Conservation (phyloP, 352 stramenopile species). For the Pythium periplocum region DNA sequence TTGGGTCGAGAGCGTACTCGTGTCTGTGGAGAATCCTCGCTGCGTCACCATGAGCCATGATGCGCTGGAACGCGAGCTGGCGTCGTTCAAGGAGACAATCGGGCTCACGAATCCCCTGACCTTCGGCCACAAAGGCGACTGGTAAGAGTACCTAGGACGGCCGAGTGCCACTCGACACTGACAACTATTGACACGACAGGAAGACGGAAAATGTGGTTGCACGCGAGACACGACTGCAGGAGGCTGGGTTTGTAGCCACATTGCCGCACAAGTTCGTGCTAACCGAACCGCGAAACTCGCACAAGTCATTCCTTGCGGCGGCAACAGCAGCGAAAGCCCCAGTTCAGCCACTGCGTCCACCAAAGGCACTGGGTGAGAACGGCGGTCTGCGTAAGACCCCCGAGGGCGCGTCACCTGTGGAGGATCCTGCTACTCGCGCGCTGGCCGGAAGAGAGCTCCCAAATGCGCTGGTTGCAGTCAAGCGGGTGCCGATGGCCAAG, state of each 20-base stretch:
- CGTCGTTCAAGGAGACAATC: slow-evolving; percentile 63
- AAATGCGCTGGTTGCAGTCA: slow-evolving; percentile 6
- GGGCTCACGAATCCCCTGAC: slow-evolving; percentile 76
- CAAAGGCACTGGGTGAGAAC: slow-evolving; percentile 34
- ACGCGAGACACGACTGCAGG: slow-evolving; percentile 12
- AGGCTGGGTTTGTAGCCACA: slow-evolving; percentile 34
- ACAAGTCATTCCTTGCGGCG: slow-evolving; percentile 41
- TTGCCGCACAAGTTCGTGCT: slow-evolving; percentile 60
- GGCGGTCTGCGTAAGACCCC: slow-evolving; percentile 15
- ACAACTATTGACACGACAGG: slow-evolving; percentile 22
- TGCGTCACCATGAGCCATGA: slow-evolving; percentile 20
- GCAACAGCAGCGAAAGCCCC: slow-evolving; percentile 48
- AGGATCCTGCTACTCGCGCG: slow-evolving; percentile 5
- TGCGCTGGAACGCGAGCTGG: slow-evolving; percentile 62
- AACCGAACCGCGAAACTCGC: slow-evolving; percentile 38
- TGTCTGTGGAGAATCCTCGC: not conserved
- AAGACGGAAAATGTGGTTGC: slow-evolving; percentile 35
- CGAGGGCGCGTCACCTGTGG: slow-evolving; percentile 1
- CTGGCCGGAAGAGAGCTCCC: slow-evolving; percentile 15
- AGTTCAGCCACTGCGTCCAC: slow-evolving; percentile 40
- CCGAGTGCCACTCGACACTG: not conserved
- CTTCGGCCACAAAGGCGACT: slow-evolving; percentile 61
- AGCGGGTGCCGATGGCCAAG: slow-evolving; percentile 57
- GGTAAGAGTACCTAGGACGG: slow-evolving; percentile 26
- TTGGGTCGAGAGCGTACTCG: not conserved